A percentile compares a stretch with the other conserved stretches of the same genome.
phyloP scores from a whole-genome alignment of 805 yeast genomes.

The Soucietia sequanensis region DNA sequence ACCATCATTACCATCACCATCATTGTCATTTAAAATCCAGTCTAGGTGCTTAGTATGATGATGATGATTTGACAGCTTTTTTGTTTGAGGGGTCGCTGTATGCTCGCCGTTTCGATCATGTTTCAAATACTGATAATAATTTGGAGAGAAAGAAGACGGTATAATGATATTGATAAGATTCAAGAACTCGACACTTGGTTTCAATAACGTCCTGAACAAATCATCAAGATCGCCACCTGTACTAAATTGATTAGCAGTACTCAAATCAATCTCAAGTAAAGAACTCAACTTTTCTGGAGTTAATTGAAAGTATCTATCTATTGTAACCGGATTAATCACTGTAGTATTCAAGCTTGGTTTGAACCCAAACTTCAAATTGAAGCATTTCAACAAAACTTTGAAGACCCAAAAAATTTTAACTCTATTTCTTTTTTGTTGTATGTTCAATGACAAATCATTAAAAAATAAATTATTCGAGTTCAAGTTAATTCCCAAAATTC shows the following conservation, averaged over 20 bases:
- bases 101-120: slow-evolving; percentile 12
- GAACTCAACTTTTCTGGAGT: slow-evolving; percentile 43
- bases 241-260: slow-evolving; percentile 1
- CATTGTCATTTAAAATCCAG: slow-evolving; percentile 46
- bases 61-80: slow-evolving; percentile 15
- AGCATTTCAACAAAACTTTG: slow-evolving; percentile 41
- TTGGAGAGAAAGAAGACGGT: slow-evolving; percentile 46
- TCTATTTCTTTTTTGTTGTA: slow-evolving; percentile 35
- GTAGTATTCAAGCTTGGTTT: slow-evolving; percentile 47
- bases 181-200: slow-evolving; percentile 43
- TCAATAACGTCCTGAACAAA: slow-evolving; percentile 34
- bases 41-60: slow-evolving; percentile 26
- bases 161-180: slow-evolving; percentile 43
- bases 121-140: slow-evolving; percentile 43
- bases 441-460: slow-evolving; percentile 44
- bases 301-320: slow-evolving; percentile 42
- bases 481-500: slow-evolving; percentile 41
- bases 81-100: slow-evolving; percentile 14
- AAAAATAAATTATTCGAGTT: slow-evolving; percentile 41
- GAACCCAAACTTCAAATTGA: slow-evolving; percentile 43
- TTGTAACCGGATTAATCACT: slow-evolving; percentile 46
- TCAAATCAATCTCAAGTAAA: slow-evolving; percentile 21
- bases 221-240: slow-evolving; percentile 23
- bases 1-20: slow-evolving; percentile 49
- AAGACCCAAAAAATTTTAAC: slow-evolving; percentile 49